A percentile compares a stretch with the other conserved stretches of the same genome.
These are phyloP conservation scores for Dimocarpus longan DNA, from an alignment of 345 rosid species.

Conservation along the genomic window DNA sequence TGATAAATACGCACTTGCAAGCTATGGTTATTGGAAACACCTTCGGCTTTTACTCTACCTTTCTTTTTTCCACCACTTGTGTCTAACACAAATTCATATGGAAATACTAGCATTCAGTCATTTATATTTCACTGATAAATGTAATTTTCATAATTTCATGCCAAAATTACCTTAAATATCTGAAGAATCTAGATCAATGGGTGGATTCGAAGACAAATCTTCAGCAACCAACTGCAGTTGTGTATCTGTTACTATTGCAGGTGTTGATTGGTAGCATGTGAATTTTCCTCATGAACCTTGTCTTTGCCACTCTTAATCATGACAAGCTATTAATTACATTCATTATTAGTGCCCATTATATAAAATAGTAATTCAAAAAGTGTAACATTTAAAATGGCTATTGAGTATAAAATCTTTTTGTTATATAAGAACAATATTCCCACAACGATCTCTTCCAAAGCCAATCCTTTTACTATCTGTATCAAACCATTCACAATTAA, in stretches of 20 bases:
- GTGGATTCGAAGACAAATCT: neutral
- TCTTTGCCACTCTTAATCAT: neutral
- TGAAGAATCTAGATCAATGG: neutral
- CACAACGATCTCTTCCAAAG: neutral
- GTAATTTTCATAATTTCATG: neutral
- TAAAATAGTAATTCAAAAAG: too few relatives aligned
- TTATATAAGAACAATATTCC: neutral
- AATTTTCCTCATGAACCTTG: neutral
- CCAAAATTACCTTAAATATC: neutral
- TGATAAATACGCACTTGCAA: neutral
- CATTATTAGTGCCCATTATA: neutral
- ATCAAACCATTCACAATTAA: conserved; percentile 17
- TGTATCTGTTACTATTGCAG: neutral
- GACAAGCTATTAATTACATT: neutral
- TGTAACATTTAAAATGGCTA: neutral
- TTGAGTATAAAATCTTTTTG: neutral
- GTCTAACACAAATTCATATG: neutral
- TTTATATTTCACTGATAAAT: neutral
- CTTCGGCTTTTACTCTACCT: neutral
- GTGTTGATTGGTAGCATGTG: neutral
- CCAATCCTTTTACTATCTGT: neutral
- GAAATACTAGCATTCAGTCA: neutral
- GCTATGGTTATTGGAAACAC: neutral
- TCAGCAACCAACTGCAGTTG: neutral
- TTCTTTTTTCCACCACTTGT: neutral